phyloP scores from a whole-genome alignment of 2,329 filamentous ascomycete genomes.

The Akanthomyces dipterigenus region DNA sequence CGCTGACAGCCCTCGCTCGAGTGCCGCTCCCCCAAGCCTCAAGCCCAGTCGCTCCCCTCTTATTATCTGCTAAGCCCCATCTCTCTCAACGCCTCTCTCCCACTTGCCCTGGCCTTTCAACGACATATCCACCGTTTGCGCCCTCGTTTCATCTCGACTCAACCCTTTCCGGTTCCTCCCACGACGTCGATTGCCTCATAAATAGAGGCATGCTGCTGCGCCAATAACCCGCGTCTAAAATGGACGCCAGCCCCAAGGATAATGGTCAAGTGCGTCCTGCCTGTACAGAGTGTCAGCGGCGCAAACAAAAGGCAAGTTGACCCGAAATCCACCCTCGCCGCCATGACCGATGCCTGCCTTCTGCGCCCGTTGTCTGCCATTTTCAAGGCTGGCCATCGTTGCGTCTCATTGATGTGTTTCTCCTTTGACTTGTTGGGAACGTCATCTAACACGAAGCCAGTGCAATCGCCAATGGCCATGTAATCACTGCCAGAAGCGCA shows the following conservation, averaged over 20 bases:
- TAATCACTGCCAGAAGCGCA: constrained; percentile 33
- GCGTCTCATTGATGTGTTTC: too few species aligned
- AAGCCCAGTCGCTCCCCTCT: background rate
- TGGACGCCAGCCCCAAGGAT: constrained; percentile 14
- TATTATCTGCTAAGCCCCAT: background rate
- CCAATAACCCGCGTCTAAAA: background rate
- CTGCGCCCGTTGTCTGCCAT: background rate
- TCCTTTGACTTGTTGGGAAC: background rate
- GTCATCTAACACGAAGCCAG: constrained; percentile 19
- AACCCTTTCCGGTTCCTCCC: background rate
- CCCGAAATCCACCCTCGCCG: background rate
- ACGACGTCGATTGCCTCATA: background rate
- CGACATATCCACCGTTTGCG: background rate
- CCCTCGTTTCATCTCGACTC: background rate
- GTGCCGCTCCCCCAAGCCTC: too few species aligned
- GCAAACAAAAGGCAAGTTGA: constrained; percentile 31
- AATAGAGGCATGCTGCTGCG: background rate
- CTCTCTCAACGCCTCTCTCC: background rate
- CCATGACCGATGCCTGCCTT: background rate
- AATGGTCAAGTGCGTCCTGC: constrained; percentile 24
- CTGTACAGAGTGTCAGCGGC: constrained; percentile 37
- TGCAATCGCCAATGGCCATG: constrained; percentile 35
- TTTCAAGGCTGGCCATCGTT: background rate
- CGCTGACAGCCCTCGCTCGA: too few species aligned
- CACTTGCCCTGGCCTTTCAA: background rate